These are phyloP conservation scores for Apophysomyces variabilis DNA, from an alignment of 371 early-diverging fungal species.

Conservation along the genomic window DNA sequence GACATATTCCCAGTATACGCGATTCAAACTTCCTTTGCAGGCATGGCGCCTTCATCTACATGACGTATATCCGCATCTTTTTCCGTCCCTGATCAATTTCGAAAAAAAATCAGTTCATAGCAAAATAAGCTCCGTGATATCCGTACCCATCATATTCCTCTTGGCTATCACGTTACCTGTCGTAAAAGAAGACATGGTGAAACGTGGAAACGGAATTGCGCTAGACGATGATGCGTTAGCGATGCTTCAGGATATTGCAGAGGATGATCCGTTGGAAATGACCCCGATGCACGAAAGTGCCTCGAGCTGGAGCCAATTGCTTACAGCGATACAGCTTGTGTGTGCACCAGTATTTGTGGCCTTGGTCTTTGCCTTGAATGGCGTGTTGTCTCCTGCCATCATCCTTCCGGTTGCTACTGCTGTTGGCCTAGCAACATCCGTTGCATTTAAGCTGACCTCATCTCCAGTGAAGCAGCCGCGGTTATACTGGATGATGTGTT, in stretches of 20 bases:
- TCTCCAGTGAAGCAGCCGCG: slow-evolving; percentile 31
- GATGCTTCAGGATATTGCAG: slow-evolving; percentile 31
- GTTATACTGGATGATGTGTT: slow-evolving; percentile 57
- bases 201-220: slow-evolving; percentile 12
- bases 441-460: slow-evolving; percentile 38
- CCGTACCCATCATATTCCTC: slow-evolving; percentile 58
- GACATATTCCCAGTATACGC: not conserved
- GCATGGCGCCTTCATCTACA: slow-evolving; percentile 6
- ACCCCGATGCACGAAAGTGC: slow-evolving; percentile 16
- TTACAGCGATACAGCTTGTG: slow-evolving; percentile 51
- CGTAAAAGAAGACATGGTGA: slow-evolving; percentile 46
- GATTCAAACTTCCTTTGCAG: not conserved
- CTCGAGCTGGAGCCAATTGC: slow-evolving; percentile 46
- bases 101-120: slow-evolving; percentile 52
- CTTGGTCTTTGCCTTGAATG: slow-evolving; percentile 36
- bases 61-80: slow-evolving; percentile 36
- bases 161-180: slow-evolving; percentile 64
- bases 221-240: slow-evolving; percentile 35
- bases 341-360: slow-evolving; percentile 43
- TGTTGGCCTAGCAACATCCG: slow-evolving; percentile 25
- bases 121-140: slow-evolving; percentile 56
- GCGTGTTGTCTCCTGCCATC: slow-evolving; percentile 21
- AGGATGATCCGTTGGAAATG: slow-evolving; percentile 20
- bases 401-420: slow-evolving; percentile 30
- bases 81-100: slow-evolving; percentile 60